A percentile compares a stretch with the other conserved stretches of the same genome.
Evolutionary conservation across 768 basidiomycete species (phyloP).

Genomic region (Lentinus brumalis): DNA sequence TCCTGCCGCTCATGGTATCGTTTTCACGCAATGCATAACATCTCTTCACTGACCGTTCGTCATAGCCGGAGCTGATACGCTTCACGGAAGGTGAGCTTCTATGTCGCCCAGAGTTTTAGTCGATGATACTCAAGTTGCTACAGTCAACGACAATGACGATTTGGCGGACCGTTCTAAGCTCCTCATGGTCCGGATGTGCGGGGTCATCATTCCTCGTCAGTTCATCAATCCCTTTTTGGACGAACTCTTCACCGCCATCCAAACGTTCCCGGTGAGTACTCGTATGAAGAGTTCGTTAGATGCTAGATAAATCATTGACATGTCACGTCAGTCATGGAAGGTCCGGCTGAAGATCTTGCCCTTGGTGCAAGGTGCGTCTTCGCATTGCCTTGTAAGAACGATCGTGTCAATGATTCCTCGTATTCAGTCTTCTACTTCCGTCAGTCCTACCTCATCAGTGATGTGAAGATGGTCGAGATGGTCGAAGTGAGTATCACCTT

Average conservation of each 20-base stretch:
- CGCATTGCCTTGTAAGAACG: neutral
- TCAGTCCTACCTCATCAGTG: conserved; percentile 78
- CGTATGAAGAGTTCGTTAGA: neutral
- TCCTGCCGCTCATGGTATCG: conserved; percentile 77
- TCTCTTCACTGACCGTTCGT: neutral
- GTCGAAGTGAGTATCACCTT: conserved; percentile 57
- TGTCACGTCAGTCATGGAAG: conserved; percentile 69
- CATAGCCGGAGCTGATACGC: conserved; percentile 71
- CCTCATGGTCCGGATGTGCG: conserved; percentile 82
- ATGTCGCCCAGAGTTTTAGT: neutral
- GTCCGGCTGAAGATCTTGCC: conserved; percentile 86
- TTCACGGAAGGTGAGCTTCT: conserved; percentile 63
- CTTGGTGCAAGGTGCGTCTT: conserved; percentile 64
- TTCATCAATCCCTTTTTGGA: conserved; percentile 71
- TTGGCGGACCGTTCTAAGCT: conserved; percentile 63
- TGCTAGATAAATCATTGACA: conserved; percentile 3
- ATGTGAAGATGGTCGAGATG: conserved; percentile 75
- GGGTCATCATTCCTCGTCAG: conserved; percentile 73
- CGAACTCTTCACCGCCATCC: conserved; percentile 75
- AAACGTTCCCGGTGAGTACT: conserved; percentile 64
- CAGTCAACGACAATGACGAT: conserved; percentile 77
- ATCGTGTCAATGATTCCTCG: neutral
- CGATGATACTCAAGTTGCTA: neutral
- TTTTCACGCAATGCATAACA: neutral
- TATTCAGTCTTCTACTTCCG: conserved; percentile 81